Evolutionary conservation across 495 filamentous ascomycete genomes (phyloP).

Genomic region (Lophiostoma macrostomum): DNA sequence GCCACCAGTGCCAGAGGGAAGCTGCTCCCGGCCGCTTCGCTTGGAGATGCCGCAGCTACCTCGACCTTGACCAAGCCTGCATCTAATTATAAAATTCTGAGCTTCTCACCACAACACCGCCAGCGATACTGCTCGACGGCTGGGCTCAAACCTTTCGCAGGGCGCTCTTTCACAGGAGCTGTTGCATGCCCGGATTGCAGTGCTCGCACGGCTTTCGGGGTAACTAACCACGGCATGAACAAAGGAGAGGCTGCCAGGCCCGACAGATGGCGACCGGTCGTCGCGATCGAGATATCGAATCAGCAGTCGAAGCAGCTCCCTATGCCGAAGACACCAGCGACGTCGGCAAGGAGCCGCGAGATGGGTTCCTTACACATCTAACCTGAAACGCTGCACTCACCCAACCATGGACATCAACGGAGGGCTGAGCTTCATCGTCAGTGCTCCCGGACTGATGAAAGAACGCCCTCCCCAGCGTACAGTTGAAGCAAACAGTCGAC

Average conservation of each 20-base stretch:
- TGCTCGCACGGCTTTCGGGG: too few species aligned
- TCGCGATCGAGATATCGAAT: conserved; percentile 15
- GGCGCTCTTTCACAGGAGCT: too few species aligned
- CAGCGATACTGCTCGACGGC: too few species aligned
- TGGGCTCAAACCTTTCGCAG: too few species aligned
- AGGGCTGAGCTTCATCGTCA: too few species aligned
- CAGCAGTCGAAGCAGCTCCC: neutral
- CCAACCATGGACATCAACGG: too few species aligned
- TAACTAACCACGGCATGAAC: neutral
- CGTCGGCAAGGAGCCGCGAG: neutral
- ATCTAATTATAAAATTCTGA: too few species aligned
- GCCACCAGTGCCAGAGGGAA: conserved; percentile 22
- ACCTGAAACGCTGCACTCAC: neutral
- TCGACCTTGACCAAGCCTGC: too few species aligned
- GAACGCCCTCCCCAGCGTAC: too few species aligned
- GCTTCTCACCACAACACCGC: too few species aligned
- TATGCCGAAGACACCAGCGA: neutral
- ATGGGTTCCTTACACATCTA: neutral
- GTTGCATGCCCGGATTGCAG: conserved; percentile 1
- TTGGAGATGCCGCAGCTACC: too few species aligned
- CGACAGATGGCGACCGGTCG: conserved; percentile 23
- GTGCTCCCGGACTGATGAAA: neutral
- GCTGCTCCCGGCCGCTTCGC: conserved; percentile 1
- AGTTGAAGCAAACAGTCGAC: too few species aligned
- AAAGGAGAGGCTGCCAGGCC: conserved; percentile 10